Evolutionary conservation across 441 rosid species (phyloP).

Genomic region (Pelargonium australe): DNA sequence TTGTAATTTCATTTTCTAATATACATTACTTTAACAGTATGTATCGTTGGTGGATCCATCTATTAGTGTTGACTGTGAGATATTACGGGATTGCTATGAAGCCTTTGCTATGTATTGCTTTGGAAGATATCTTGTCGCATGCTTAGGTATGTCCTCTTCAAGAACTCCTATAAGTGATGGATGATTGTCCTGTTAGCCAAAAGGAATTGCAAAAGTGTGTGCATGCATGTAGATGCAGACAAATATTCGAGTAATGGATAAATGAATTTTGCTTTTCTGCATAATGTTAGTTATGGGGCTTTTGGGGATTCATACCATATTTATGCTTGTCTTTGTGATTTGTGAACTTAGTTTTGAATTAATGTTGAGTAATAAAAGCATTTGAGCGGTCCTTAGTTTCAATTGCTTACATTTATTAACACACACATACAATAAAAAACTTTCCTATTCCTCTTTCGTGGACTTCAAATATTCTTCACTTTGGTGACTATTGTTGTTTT

Average conservation of each 20-base stretch:
- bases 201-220: background rate
- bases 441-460: background rate
- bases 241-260: background rate
- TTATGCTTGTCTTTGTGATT: background rate
- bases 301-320: background rate
- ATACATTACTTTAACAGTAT: conserved; percentile 45
- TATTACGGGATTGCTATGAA: conserved; percentile 96
- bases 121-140: conserved; percentile 98
- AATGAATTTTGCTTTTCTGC: background rate
- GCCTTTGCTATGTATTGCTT: conserved; percentile 99
- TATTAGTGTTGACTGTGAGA: conserved; percentile 80
- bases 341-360: background rate
- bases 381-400: background rate
- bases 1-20: conserved; percentile 14
- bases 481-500: conserved; percentile 6
- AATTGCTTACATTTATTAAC: background rate
- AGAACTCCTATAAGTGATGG: conserved; percentile 12
- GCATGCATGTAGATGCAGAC: background rate
- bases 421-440: background rate
- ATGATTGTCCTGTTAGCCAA: background rate
- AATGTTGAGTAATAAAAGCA: background rate
- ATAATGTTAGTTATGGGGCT: background rate
- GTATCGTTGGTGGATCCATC: conserved; percentile 86
- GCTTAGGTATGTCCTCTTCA: conserved; percentile 65
- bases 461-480: background rate